Base-by-base conservation (phyloP, 2,329 filamentous ascomycete genomes). In the Trichoderma polysporum region DNA sequence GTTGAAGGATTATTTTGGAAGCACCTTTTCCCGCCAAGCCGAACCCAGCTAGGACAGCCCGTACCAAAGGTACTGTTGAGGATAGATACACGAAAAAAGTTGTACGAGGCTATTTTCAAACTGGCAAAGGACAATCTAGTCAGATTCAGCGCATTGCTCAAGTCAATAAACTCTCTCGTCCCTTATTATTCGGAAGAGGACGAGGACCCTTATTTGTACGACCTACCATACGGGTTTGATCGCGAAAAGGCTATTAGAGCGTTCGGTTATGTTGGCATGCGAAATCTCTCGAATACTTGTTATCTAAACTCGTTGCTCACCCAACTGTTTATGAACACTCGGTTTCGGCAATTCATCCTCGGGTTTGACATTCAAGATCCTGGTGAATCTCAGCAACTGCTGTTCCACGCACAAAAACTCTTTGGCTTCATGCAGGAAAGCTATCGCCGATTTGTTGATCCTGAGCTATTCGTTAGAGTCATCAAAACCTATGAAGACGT, bases 261-360 rank as follows among this genome's bases (percentile, higher is more conserved):
- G 2, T 79, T 86, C 1, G 93, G 93, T 22, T 97, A 97, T 75
- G 88, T 91, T n/a, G 95, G 95, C 1, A 79, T 99, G n/a, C 86
- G 86, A 66, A 99, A 99, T 73, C 85, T 97, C 17, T 95, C 93
- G 10, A 97, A 97, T 75, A 98, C 96, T 0, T 99, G 95, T 79
- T 99, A 99, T 76, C 86, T 98, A 75, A 99, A 99, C 76, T 98
- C 95, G 0, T 82, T 99, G 0, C 85, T 98, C 68, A 94, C 93
- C 0, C 95, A 99, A 75, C 86, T 99, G 0, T 99, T 94, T 81
- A 98, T 97, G 93, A 98, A 99, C 75, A 80, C 91, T 17, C 85
- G 88, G 7, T 98, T 99, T 74, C 90, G 95, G 19, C 85, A 87
- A 17, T 97, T 98, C 77, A 91, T 99, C 71, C 83, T 98, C 68